Evolutionary conservation across 345 rosid species (phyloP).

Genomic region (Sisymbrium irio): DNA sequence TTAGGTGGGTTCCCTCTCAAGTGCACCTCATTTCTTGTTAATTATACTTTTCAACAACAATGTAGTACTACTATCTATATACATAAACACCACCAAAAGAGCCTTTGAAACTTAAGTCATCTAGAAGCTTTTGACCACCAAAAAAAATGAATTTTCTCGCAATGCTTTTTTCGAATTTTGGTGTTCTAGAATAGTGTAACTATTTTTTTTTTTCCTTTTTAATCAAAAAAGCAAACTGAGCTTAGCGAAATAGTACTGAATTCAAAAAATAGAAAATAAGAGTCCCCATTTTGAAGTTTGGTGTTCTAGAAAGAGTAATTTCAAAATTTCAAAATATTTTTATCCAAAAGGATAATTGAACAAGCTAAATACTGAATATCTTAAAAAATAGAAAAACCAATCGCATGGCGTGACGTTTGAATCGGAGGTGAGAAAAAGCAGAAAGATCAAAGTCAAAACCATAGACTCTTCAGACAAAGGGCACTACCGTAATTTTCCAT

Average conservation of each 20-base stretch:
- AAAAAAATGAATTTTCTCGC: background rate
- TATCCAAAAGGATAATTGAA: background rate
- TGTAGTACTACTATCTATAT: too few relatives aligned
- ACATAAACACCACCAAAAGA: background rate
- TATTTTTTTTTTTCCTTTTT: background rate
- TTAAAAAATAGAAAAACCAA: background rate
- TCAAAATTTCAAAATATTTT: background rate
- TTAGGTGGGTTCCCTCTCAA: background rate
- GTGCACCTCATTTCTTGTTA: too few relatives aligned
- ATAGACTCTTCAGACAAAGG: background rate
- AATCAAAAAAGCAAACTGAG: too few relatives aligned
- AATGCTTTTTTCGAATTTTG: background rate
- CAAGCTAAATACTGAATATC: background rate
- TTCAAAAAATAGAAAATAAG: background rate
- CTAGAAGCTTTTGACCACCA: conserved; percentile 7
- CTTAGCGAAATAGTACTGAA: background rate
- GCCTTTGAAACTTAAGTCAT: background rate
- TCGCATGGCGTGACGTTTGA: conserved; percentile 15
- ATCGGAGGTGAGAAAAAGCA: background rate
- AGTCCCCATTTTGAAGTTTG: background rate
- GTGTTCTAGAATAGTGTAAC: background rate
- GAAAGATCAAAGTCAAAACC: background rate
- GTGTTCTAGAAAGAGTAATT: background rate
- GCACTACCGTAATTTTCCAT: background rate
- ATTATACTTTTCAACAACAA: too few relatives aligned